A percentile compares a stretch with the other conserved stretches of the same genome.
Evolutionary conservation across 352 stramenopile genomes (phyloP).

Genomic region (Pythium aquatile): DNA sequence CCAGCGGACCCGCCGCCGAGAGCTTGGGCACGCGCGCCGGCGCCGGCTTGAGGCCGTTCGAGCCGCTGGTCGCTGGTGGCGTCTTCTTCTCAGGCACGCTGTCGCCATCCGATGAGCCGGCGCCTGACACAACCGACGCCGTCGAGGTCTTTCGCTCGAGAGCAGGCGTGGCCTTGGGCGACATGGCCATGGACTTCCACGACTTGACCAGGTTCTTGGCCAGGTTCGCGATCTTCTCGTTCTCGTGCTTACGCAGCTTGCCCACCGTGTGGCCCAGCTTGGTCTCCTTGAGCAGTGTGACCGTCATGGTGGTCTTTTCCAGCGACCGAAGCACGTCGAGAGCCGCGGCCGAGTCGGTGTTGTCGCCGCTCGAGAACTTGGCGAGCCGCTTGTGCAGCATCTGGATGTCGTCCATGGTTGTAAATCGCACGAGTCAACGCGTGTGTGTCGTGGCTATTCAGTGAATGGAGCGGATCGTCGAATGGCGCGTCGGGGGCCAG

Average conservation of each 20-base stretch:
- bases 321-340: conserved; percentile 66
- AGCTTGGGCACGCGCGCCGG: conserved; percentile 9
- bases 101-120: conserved; percentile 25
- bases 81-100: conserved; percentile 21
- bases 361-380: conserved; percentile 70
- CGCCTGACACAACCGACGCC: conserved; percentile 23
- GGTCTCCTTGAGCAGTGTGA: conserved; percentile 78
- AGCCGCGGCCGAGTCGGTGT: conserved; percentile 50
- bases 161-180: conserved; percentile 35
- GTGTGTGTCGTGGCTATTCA: neutral
- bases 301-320: conserved; percentile 57
- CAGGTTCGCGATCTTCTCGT: conserved; percentile 74
- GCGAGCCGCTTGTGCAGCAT: conserved; percentile 64
- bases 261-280: conserved; percentile 83
- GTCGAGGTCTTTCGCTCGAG: conserved; percentile 35
- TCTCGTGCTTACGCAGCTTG: conserved; percentile 87
- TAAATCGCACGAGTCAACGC: conserved; percentile 8
- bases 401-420: conserved; percentile 66
- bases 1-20: conserved; percentile 40
- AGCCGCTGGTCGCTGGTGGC: neutral
- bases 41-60: conserved; percentile 5
- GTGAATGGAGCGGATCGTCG: neutral
- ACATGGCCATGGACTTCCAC: conserved; percentile 86
- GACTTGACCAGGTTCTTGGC: conserved; percentile 81
- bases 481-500: neutral